Evolutionary conservation across 2,329 filamentous ascomycete genomes (phyloP).

Genomic region (Ophiostoma pallidulum): DNA sequence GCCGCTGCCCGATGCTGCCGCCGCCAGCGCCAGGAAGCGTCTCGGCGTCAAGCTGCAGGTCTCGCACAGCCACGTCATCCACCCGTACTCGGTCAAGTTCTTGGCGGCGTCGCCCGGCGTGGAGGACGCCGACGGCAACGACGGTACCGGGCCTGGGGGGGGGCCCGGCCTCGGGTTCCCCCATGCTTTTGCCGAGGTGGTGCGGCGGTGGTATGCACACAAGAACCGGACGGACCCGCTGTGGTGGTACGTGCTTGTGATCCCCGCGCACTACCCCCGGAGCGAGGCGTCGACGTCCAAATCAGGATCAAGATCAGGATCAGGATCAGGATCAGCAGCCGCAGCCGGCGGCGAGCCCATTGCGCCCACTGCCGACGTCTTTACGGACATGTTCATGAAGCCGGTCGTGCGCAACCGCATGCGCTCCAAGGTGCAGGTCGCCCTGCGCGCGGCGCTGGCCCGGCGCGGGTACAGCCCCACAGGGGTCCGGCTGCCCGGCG

Average conservation of each 20-base stretch:
- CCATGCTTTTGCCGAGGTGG: conserved; percentile 18
- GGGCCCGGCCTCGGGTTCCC: conserved; percentile 1
- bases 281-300: too few relatives aligned
- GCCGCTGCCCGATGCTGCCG: not conserved
- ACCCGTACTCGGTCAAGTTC: conserved; percentile 20
- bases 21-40: not conserved
- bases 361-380: too few relatives aligned
- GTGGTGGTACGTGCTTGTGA: conserved; percentile 14
- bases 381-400: not conserved
- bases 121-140: conserved; percentile 11
- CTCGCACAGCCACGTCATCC: conserved; percentile 22
- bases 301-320: too few relatives aligned
- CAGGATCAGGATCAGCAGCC: too few relatives aligned
- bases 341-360: too few relatives aligned
- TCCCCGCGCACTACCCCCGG: not conserved
- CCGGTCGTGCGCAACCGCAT: conserved; percentile 8
- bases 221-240: conserved; percentile 18
- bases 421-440: conserved; percentile 13
- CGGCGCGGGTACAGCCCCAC: conserved; percentile 17
- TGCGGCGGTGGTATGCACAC: conserved; percentile 22
- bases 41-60: conserved; percentile 9
- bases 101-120: conserved; percentile 18
- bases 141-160: not conserved
- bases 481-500: conserved; percentile 12
- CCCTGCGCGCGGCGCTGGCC: conserved; percentile 17